Conservation (phyloP, 2,329 filamentous ascomycete genomes). For the Claviceps sp. region DNA sequence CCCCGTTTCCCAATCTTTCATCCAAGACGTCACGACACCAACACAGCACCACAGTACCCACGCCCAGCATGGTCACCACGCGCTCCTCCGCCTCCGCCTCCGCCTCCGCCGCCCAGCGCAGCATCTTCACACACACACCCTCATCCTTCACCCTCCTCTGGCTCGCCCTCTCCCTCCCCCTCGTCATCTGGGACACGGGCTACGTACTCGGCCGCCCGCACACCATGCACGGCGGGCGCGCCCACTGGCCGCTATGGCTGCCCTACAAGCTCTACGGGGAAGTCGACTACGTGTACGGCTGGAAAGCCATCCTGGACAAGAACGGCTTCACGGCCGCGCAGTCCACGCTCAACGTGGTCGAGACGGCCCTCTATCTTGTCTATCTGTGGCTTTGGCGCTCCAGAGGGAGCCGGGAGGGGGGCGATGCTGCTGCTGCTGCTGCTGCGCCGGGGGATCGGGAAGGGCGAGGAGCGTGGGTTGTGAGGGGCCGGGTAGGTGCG, state of each 20-base stretch:
- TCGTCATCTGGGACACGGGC: slow-evolving; percentile 68
- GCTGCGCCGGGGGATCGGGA: too few relatives aligned
- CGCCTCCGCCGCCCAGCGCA: slow-evolving; percentile 5
- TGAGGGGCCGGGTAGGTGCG: slow-evolving; percentile 31
- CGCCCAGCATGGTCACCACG: slow-evolving; percentile 23
- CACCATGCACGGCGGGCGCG: slow-evolving; percentile 63
- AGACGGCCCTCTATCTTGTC: slow-evolving; percentile 49
- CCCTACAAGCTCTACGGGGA: slow-evolving; percentile 72
- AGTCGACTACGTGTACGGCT: slow-evolving; percentile 73
- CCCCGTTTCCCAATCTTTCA: neutral
- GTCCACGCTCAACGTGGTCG: slow-evolving; percentile 52
- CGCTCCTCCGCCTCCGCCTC: slow-evolving; percentile 22
- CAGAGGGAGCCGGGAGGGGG: slow-evolving; percentile 2
- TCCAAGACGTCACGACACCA: neutral
- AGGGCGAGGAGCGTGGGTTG: slow-evolving; percentile 8
- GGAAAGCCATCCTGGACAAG: slow-evolving; percentile 50
- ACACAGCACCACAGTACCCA: too few relatives aligned
- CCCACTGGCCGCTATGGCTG: slow-evolving; percentile 59
- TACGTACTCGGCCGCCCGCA: slow-evolving; percentile 72
- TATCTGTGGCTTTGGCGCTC: slow-evolving; percentile 33
- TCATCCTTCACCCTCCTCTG: slow-evolving; percentile 43
- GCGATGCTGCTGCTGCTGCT: too few relatives aligned
- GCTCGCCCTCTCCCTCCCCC: slow-evolving; percentile 60
- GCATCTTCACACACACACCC: slow-evolving; percentile 28
- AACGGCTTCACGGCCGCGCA: slow-evolving; percentile 73